A percentile compares a stretch with the other conserved stretches of the same genome.
Evolutionary conservation across 805 yeast genomes (phyloP).

Genomic region (Metschnikowia koreensis): DNA sequence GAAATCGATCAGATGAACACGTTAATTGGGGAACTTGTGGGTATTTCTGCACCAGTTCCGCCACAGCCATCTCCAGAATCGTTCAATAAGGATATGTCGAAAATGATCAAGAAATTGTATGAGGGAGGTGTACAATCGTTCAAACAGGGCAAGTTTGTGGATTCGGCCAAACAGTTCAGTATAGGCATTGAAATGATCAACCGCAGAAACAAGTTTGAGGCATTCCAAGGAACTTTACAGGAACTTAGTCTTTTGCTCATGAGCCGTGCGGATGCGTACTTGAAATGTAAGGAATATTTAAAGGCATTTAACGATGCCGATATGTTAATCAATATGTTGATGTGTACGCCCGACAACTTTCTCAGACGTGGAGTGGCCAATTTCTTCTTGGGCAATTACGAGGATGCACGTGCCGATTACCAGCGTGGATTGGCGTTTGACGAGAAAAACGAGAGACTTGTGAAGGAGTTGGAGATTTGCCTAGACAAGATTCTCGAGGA

Average conservation of each 20-base stretch:
- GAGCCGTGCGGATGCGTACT: constrained; percentile 68
- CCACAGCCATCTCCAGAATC: constrained; percentile 53
- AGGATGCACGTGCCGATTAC: constrained; percentile 61
- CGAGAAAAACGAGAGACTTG: constrained; percentile 50
- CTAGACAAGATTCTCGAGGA: constrained; percentile 51
- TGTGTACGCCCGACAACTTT: constrained; percentile 65
- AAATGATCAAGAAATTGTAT: constrained; percentile 62
- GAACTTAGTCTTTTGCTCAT: constrained; percentile 65
- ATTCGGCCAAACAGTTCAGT: constrained; percentile 61
- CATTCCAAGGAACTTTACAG: constrained; percentile 68
- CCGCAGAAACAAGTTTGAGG: constrained; percentile 70
- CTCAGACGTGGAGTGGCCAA: constrained; percentile 68
- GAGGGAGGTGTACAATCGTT: constrained; percentile 61
- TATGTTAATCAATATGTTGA: constrained; percentile 56
- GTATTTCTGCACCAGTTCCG: constrained; percentile 49
- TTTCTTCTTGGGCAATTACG: constrained; percentile 58
- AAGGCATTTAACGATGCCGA: constrained; percentile 72
- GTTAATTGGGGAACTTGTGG: constrained; percentile 37
- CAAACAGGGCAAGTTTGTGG: constrained; percentile 52
- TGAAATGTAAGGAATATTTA: constrained; percentile 51
- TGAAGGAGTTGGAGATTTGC: constrained; percentile 47
- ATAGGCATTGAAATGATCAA: constrained; percentile 66
- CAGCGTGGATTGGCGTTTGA: constrained; percentile 72
- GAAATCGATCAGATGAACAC: constrained; percentile 46
- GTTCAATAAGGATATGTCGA: constrained; percentile 53